Percentiles rank a stretch among this genome's conserved stretches.
Conservation (phyloP, 176 grass and related monocot genomes). For the Panicum miliaceum region DNA sequence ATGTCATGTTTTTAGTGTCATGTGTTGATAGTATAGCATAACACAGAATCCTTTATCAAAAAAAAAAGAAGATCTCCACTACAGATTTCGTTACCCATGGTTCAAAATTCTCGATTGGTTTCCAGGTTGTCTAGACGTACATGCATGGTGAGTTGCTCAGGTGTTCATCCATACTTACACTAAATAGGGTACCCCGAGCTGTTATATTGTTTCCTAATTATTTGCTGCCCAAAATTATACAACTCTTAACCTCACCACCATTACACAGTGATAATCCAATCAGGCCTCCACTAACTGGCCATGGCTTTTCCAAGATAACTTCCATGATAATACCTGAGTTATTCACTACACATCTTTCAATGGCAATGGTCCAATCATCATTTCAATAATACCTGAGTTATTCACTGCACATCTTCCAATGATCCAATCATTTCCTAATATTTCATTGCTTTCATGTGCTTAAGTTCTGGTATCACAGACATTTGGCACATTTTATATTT, state of each 20-base stretch:
- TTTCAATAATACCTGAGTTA: neutral
- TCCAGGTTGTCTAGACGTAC: too few relatives aligned
- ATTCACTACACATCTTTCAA: neutral
- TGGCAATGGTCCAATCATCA: neutral
- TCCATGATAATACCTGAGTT: too few relatives aligned
- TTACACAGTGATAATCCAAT: neutral
- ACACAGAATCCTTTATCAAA: too few relatives aligned
- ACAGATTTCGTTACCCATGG: too few relatives aligned
- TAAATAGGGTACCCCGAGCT: too few relatives aligned
- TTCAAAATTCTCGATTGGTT: too few relatives aligned
- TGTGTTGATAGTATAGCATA: too few relatives aligned
- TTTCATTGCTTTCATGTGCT: neutral
- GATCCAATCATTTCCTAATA: neutral
- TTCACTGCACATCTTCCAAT: neutral
- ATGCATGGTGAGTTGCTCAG: too few relatives aligned
- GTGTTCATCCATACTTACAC: too few relatives aligned
- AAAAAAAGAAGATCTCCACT: too few relatives aligned
- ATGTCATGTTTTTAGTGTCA: conserved; percentile 5
- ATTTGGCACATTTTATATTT: neutral
- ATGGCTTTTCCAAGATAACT: too few relatives aligned
- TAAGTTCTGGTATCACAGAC: neutral
- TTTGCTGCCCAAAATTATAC: neutral
- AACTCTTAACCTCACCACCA: neutral
- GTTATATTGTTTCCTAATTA: neutral
- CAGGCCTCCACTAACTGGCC: neutral